phyloP scores from a whole-genome alignment of 2,329 filamentous ascomycete species.

The Clonostachys chloroleuca region DNA sequence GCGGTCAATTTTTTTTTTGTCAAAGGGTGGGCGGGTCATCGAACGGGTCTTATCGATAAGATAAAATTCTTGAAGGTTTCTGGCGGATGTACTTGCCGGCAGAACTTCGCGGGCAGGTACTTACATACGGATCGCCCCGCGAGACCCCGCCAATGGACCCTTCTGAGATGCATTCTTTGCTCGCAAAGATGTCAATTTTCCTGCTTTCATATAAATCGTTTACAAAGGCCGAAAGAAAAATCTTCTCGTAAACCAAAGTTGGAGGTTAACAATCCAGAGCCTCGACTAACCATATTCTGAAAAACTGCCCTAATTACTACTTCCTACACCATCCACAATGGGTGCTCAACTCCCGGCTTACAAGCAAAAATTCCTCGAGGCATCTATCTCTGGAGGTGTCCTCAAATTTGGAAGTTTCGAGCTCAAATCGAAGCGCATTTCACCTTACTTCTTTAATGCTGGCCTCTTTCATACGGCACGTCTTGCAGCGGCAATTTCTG shows the following conservation, averaged over 20 bases:
- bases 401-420: slow-evolving; percentile 81
- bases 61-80: not conserved
- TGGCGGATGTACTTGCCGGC: not conserved
- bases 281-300: no score
- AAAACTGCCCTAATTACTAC: no score
- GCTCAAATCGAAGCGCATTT: slow-evolving; percentile 87
- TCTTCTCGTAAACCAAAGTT: not conserved
- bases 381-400: slow-evolving; percentile 63
- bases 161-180: no score
- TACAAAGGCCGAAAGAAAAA: not conserved
- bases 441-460: slow-evolving; percentile 98
- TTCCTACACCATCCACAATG: slow-evolving; percentile 21
- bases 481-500: slow-evolving; percentile 71
- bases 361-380: slow-evolving; percentile 69
- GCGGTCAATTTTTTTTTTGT: slow-evolving; percentile 11
- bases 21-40: slow-evolving; percentile 2
- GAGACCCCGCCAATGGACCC: not conserved
- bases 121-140: not conserved
- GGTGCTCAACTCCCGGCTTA: slow-evolving; percentile 48
- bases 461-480: slow-evolving; percentile 82
- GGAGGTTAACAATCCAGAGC: no score
- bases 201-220: no score
- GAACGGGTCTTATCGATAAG: slow-evolving; percentile 4
- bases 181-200: not conserved
- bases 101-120: not conserved